A percentile compares a stretch with the other conserved stretches of the same genome.
Evolutionary conservation across 768 basidiomycete genomes (phyloP).

Genomic region (Clathrus columnatus): DNA sequence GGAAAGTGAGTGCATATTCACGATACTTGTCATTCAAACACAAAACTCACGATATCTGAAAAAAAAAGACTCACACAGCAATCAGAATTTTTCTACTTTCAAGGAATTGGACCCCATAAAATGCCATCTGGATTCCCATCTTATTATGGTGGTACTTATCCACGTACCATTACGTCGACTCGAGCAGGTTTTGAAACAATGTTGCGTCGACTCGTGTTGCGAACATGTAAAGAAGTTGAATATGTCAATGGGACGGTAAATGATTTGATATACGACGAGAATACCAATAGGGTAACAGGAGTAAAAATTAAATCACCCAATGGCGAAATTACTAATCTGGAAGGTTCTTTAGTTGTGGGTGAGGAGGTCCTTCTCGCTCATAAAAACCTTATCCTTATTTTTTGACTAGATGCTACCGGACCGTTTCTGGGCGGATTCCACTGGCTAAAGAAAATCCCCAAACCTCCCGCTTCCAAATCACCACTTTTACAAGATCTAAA

Average conservation of each 20-base stretch:
- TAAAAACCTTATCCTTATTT: neutral
- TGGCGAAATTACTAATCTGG: neutral
- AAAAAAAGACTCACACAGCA: no score
- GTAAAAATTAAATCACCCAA: neutral
- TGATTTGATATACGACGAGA: neutral
- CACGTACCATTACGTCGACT: neutral
- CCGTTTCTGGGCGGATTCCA: neutral
- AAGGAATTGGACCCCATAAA: neutral
- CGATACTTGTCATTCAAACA: neutral
- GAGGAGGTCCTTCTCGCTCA: neutral
- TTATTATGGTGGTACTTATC: constrained; percentile 2
- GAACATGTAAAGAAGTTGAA: neutral
- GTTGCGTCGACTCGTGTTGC: neutral
- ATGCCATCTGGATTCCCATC: neutral
- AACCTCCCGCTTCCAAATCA: neutral
- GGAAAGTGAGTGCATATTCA: neutral
- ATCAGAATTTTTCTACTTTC: neutral
- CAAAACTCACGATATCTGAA: neutral
- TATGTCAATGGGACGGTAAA: constrained; percentile 1
- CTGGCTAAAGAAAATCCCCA: constrained; percentile 1
- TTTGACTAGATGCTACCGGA: constrained; percentile 6
- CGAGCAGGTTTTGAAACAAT: constrained; percentile 4
- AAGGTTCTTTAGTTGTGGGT: constrained; percentile 1
- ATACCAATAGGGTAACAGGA: neutral
- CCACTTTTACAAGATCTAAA: neutral